Conservation (phyloP, 2,329 filamentous ascomycete species). For the Colletotrichum sp. region DNA sequence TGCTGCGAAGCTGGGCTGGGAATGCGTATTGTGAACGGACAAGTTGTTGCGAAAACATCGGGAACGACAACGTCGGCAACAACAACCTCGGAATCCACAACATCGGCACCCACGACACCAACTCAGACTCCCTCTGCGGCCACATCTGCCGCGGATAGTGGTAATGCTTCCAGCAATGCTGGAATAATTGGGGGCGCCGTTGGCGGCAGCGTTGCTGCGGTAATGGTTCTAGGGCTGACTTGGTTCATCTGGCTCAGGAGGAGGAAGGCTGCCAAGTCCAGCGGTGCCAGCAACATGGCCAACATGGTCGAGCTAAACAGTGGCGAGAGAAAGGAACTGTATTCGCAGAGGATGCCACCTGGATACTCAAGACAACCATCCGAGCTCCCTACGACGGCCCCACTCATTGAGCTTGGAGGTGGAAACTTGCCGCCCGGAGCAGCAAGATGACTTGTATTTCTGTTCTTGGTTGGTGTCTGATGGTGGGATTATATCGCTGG, state of each 20-base stretch:
- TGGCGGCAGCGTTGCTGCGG: not conserved
- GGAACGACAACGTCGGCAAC: not conserved
- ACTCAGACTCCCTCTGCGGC: not conserved
- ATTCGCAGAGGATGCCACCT: not conserved
- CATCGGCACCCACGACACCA: not conserved
- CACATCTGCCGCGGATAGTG: too few relatives aligned
- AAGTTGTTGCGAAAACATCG: not conserved
- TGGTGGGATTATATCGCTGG: fast-evolving
- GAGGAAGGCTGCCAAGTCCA: not conserved
- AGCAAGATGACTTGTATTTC: not conserved
- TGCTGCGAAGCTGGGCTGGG: not conserved
- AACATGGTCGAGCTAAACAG: not conserved
- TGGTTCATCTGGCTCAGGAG: not conserved
- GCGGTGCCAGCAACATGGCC: not conserved
- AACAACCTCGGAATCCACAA: not conserved
- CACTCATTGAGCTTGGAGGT: not conserved
- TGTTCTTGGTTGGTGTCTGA: not conserved
- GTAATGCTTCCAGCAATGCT: not conserved
- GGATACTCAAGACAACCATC: not conserved
- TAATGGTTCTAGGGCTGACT: not conserved
- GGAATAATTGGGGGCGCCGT: not conserved
- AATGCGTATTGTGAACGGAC: not conserved
- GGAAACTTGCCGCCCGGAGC: not conserved
- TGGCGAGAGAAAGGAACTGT: not conserved
- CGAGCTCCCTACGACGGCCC: not conserved